phyloP scores from a whole-genome alignment of 768 basidiomycete genomes.

The Phylloporus scabripes region DNA sequence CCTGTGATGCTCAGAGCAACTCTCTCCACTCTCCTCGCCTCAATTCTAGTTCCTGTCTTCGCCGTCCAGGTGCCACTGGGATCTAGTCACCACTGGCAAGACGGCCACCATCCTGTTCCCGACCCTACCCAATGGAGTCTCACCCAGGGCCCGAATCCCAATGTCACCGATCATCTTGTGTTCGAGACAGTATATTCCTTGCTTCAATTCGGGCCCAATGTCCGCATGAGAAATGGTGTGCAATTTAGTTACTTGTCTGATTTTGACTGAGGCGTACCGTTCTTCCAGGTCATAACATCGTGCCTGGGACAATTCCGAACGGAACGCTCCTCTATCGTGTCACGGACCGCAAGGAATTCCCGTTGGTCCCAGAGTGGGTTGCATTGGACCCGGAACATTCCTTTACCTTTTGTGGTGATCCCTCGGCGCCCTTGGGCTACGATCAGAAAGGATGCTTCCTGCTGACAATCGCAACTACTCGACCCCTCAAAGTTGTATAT shows the following conservation, averaged over 20 bases:
- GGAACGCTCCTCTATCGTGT: constrained; percentile 32
- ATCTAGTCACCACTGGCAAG: background rate
- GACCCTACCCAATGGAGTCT: constrained; percentile 15
- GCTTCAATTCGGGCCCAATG: constrained; percentile 22
- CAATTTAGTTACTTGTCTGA: background rate
- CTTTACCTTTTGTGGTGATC: constrained; percentile 32
- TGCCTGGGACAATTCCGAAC: constrained; percentile 27
- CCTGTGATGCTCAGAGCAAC: background rate
- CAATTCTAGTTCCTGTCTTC: background rate
- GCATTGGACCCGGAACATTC: constrained; percentile 32
- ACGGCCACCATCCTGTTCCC: background rate
- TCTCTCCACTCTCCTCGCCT: background rate
- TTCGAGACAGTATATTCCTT: constrained; percentile 18
- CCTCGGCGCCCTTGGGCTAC: background rate
- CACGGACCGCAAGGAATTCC: constrained; percentile 13
- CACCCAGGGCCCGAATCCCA: constrained; percentile 17
- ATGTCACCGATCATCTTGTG: constrained; percentile 30
- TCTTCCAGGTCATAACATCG: constrained; percentile 26
- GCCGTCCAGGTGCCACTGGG: background rate
- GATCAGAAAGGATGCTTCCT: constrained; percentile 18
- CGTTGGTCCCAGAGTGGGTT: constrained; percentile 26
- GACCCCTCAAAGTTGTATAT: constrained; percentile 28
- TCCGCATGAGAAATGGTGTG: constrained; percentile 28
- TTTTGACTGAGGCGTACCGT: background rate
- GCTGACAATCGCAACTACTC: constrained; percentile 8